These are phyloP conservation scores for Metahyphopichia silvanorum DNA, from an alignment of 805 yeast species.

Conservation along the genomic window DNA sequence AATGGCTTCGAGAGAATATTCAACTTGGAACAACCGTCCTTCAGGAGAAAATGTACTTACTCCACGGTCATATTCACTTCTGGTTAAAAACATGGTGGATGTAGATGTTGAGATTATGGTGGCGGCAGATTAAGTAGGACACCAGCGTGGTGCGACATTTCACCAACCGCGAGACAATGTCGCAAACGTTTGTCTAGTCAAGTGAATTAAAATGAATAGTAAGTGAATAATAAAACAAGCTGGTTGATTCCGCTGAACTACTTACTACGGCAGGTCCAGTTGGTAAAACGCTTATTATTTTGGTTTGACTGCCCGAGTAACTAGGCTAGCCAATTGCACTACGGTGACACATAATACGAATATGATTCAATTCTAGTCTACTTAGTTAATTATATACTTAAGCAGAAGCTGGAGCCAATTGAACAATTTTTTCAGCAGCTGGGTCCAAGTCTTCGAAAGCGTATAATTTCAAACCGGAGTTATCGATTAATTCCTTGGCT, in stretches of 20 bases:
- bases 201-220: too few species aligned
- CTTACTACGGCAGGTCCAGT: too few species aligned
- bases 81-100: conserved; percentile 82
- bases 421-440: conserved; percentile 94
- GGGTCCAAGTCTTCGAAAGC: conserved; percentile 91
- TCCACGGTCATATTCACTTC: conserved; percentile 99
- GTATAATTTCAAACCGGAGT: conserved; percentile 90
- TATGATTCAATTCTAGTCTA: too few species aligned
- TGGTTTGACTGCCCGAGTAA: too few species aligned
- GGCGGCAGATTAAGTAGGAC: neutral
- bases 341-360: too few species aligned
- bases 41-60: conserved; percentile 98
- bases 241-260: too few species aligned
- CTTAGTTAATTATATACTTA: conserved; percentile 4
- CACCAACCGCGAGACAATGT: too few species aligned
- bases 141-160: too few species aligned
- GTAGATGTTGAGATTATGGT: neutral
- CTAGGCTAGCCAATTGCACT: too few species aligned
- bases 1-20: conserved; percentile 95
- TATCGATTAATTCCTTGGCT: conserved; percentile 81
- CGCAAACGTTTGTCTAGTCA: too few species aligned
- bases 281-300: too few species aligned
- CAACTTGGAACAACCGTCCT: conserved; percentile 97
- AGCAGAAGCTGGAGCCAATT: conserved; percentile 47
- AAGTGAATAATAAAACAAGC: too few species aligned